These are phyloP conservation scores for Cutaneotrichosporon cutaneum DNA, from an alignment of 1,284 basidiomycete species.

Conservation along the genomic window DNA sequence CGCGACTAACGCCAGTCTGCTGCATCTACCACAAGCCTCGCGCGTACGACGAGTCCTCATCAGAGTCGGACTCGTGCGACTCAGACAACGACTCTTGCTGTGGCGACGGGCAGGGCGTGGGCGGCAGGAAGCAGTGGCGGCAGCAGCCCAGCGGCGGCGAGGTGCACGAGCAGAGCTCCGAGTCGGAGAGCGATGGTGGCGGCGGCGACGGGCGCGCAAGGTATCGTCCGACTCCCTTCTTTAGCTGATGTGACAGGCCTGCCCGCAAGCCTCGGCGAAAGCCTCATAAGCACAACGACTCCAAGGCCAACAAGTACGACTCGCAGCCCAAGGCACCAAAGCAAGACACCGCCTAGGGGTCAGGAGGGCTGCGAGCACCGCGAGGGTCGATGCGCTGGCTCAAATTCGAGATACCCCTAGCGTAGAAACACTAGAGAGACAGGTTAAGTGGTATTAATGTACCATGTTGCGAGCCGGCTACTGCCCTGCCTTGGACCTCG, in stretches of 20 bases:
- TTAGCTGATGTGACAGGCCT: constrained; percentile 2
- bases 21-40: constrained; percentile 57
- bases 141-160: not conserved
- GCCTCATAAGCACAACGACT: constrained; percentile 11
- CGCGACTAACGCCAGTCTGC: constrained; percentile 49
- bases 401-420: not conserved
- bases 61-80: constrained; percentile 47
- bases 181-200: constrained; percentile 23
- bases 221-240: not conserved
- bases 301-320: constrained; percentile 28
- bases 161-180: constrained; percentile 20
- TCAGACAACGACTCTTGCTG: constrained; percentile 28
- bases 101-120: not conserved
- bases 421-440: not conserved
- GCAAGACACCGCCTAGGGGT: not conserved
- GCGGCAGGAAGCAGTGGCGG: not conserved
- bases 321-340: constrained; percentile 11
- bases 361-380: not conserved
- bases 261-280: constrained; percentile 14
- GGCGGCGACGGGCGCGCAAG: constrained; percentile 22
- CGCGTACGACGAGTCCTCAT: constrained; percentile 53
- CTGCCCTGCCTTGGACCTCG: not conserved
- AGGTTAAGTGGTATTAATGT: not conserved
- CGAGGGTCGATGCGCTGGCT: not conserved
- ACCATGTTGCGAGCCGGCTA: not conserved